A percentile compares a stretch with the other conserved stretches of the same genome.
Evolutionary conservation across 1,139 yeast genomes (phyloP).

Genomic region (Pichia sp.): DNA sequence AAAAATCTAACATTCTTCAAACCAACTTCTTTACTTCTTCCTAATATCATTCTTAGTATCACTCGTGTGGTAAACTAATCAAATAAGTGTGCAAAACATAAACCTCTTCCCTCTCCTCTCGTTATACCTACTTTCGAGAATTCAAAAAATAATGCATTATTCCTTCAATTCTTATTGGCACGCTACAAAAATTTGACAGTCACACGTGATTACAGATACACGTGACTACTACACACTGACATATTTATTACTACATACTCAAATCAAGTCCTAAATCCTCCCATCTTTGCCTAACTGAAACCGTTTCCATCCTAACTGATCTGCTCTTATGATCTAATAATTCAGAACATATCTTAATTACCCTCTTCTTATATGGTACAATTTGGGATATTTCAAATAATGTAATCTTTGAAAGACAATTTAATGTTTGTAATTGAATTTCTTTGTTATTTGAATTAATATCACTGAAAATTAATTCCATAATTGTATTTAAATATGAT

Average conservation of each 20-base stretch:
- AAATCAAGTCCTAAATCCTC: conserved; percentile 13
- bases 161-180: background rate
- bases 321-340: conserved; percentile 73
- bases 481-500: conserved; percentile 12
- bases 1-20: conserved; percentile 9
- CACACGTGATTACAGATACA: conserved; percentile 4
- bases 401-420: conserved; percentile 41
- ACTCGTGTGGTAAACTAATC: no score
- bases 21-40: conserved; percentile 8
- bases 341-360: conserved; percentile 41
- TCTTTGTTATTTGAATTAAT: conserved; percentile 11
- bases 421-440: conserved; percentile 52
- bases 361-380: conserved; percentile 43
- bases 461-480: conserved; percentile 8
- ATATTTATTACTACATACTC: conserved; percentile 1
- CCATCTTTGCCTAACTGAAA: conserved; percentile 62
- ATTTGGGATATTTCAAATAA: conserved; percentile 35
- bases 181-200: background rate
- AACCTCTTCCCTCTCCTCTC: no score
- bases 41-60: conserved; percentile 9
- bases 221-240: background rate
- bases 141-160: no score
- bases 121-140: no score
- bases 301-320: conserved; percentile 64
- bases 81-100: no score